Evolutionary conservation across 148 eudicot species (phyloP).

Genomic region (Cornus controversa): DNA sequence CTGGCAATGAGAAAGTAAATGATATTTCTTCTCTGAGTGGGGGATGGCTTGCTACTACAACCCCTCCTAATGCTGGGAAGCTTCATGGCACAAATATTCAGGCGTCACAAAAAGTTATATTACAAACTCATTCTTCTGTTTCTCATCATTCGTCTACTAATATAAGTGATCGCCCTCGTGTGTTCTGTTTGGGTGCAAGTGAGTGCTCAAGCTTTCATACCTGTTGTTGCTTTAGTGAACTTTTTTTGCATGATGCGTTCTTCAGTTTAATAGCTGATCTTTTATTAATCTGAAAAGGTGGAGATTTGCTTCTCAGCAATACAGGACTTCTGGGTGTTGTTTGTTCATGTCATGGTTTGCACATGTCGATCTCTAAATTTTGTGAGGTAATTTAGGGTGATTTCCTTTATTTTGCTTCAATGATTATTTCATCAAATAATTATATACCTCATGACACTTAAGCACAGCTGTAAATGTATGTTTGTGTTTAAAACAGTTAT

Average conservation of each 20-base stretch:
- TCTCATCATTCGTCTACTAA: conserved; percentile 19
- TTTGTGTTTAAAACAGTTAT: conserved; percentile 5
- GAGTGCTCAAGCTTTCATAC: conserved; percentile 22
- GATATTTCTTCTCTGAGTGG: conserved; percentile 19
- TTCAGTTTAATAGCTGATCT: conserved; percentile 18
- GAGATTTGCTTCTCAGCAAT: conserved; percentile 59
- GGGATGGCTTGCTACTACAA: conserved; percentile 9
- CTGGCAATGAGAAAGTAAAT: conserved; percentile 26
- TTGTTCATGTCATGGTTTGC: conserved; percentile 68
- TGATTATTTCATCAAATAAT: background rate
- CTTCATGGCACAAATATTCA: conserved; percentile 19
- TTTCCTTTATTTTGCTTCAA: background rate
- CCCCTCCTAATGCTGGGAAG: conserved; percentile 25
- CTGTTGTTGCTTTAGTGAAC: background rate
- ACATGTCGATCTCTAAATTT: conserved; percentile 61
- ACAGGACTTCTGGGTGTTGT: conserved; percentile 66
- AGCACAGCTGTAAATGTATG: background rate
- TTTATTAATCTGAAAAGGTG: conserved; percentile 43
- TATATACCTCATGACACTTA: background rate
- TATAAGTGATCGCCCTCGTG: conserved; percentile 49
- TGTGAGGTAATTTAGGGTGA: conserved; percentile 47
- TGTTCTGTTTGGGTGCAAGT: conserved; percentile 63
- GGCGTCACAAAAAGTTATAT: conserved; percentile 22
- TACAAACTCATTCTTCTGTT: conserved; percentile 22
- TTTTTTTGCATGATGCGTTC: conserved; percentile 4